Conservation (phyloP, 352 stramenopile genomes). For the Phytophthora syringae region DNA sequence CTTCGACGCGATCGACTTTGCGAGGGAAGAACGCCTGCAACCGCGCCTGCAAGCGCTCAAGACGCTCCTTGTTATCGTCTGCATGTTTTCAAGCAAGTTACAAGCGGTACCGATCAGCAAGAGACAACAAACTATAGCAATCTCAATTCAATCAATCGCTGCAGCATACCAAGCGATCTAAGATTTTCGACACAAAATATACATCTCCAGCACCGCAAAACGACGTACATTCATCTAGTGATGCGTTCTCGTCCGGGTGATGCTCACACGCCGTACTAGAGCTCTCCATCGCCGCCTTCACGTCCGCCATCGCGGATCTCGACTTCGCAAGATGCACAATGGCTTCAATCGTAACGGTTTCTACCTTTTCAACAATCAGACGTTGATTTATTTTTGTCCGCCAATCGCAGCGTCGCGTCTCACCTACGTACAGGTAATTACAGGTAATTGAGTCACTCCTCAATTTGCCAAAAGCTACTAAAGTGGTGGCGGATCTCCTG, state of each 20-base stretch:
- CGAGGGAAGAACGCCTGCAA: slow-evolving; percentile 73
- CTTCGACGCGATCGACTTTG: slow-evolving; percentile 67
- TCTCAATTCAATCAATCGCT: slow-evolving; percentile 9
- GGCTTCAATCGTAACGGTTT: slow-evolving; percentile 13
- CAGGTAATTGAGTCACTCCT: background rate
- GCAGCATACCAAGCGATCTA: slow-evolving; percentile 2
- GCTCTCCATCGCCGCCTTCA: background rate
- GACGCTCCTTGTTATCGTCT: slow-evolving; percentile 19
- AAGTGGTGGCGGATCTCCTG: slow-evolving; percentile 53
- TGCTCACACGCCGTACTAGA: background rate
- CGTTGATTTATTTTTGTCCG: background rate
- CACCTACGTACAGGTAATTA: slow-evolving; percentile 14
- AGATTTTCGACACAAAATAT: background rate
- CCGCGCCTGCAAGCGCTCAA: slow-evolving; percentile 39
- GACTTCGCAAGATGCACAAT: slow-evolving; percentile 12
- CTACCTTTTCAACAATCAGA: slow-evolving; percentile 3
- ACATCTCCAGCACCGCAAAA: slow-evolving; percentile 1
- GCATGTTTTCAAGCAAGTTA: background rate
- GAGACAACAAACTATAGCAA: background rate
- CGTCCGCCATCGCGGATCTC: slow-evolving; percentile 6
- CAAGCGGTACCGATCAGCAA: background rate
- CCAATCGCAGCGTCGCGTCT: slow-evolving; percentile 12
- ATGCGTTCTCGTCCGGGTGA: background rate
- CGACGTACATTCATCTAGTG: slow-evolving; percentile 24
- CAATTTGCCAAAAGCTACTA: slow-evolving; percentile 2